Evolutionary conservation across 306 rosid species (phyloP).

Genomic region (Acacia crassicarpa): DNA sequence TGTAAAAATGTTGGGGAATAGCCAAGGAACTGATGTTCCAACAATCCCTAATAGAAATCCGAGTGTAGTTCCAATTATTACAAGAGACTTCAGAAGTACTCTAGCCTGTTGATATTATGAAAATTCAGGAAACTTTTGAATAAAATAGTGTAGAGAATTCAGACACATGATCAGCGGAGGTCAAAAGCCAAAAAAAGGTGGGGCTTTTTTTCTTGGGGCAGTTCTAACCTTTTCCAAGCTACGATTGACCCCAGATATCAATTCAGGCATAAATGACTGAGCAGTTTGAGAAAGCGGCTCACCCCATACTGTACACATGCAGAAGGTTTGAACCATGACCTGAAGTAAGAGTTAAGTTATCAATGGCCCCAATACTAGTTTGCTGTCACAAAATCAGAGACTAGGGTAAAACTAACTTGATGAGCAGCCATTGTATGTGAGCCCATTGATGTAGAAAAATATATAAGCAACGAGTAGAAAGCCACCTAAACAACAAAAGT

Average conservation of each 20-base stretch:
- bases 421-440: conserved; percentile 90
- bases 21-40: conserved; percentile 80
- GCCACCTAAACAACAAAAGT: conserved; percentile 58
- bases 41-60: conserved; percentile 65
- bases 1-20: conserved; percentile 77
- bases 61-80: conserved; percentile 63
- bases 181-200: background rate
- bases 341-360: conserved; percentile 40
- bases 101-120: conserved; percentile 60
- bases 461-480: conserved; percentile 73
- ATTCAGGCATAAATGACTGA: conserved; percentile 92
- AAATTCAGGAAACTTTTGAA: conserved; percentile 30
- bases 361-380: conserved; percentile 28
- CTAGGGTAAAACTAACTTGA: conserved; percentile 56
- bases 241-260: conserved; percentile 61
- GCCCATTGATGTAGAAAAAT: conserved; percentile 88
- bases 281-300: conserved; percentile 99
- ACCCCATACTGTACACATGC: conserved; percentile 90
- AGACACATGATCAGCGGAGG: background rate
- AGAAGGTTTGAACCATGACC: conserved; percentile 89
- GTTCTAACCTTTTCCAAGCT: conserved; percentile 71
- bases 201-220: background rate
- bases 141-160: background rate
- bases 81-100: conserved; percentile 74
- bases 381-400: conserved; percentile 9